Evolutionary conservation across 73 alveolate species (phyloP).

Genomic region (Paramecium caudatum): DNA sequence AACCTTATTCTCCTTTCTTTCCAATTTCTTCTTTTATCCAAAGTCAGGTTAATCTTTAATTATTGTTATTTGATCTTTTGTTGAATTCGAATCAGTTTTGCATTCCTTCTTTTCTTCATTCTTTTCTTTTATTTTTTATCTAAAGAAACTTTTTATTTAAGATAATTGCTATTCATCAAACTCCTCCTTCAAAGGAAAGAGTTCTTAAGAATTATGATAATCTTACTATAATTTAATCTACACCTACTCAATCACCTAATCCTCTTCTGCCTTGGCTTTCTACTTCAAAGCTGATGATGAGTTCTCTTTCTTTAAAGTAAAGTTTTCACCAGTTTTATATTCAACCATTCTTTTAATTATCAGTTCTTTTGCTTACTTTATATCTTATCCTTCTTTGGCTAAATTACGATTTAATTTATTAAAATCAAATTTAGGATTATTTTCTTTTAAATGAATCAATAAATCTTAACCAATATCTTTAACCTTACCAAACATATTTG

Average conservation of each 20-base stretch:
- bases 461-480: slow-evolving; percentile 31
- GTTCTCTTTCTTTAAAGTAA: not conserved
- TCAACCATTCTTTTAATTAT: slow-evolving; percentile 58
- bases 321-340: slow-evolving; percentile 52
- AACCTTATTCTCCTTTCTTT: not conserved
- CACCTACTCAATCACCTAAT: slow-evolving; percentile 6
- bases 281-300: not conserved
- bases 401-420: not conserved
- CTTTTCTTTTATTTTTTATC: slow-evolving; percentile 46
- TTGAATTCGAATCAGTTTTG: slow-evolving; percentile 31
- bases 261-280: slow-evolving; percentile 25
- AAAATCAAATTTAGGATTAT: slow-evolving; percentile 55
- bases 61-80: slow-evolving; percentile 17
- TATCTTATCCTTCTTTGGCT: slow-evolving; percentile 57
- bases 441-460: slow-evolving; percentile 41
- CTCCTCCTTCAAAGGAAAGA: slow-evolving; percentile 23
- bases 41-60: slow-evolving; percentile 6
- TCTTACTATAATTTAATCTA: not conserved
- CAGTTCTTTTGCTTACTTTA: slow-evolving; percentile 36
- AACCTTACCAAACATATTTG: slow-evolving; percentile 26
- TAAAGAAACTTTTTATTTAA: slow-evolving; percentile 37
- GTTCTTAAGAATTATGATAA: not conserved
- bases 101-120: slow-evolving; percentile 59
- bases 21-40: not conserved
- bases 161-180: slow-evolving; percentile 9